Evolutionary conservation across 2,329 filamentous ascomycete species (phyloP).

Genomic region (Hymenoscyphus occultus): DNA sequence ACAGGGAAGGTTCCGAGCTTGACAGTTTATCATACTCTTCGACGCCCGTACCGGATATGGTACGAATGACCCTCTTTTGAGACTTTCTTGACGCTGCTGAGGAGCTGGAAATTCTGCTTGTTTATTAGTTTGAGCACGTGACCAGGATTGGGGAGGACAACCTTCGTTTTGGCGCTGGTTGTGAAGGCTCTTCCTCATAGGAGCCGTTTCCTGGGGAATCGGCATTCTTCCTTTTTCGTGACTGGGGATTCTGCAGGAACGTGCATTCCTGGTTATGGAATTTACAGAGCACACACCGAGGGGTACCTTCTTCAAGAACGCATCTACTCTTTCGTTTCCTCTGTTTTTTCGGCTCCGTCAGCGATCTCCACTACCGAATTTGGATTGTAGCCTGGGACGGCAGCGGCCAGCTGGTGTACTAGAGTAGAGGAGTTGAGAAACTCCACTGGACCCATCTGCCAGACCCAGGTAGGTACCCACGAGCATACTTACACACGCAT

Average conservation of each 20-base stretch:
- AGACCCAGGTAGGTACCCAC: not conserved
- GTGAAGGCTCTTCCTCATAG: conserved; percentile 23
- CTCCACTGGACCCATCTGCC: not conserved
- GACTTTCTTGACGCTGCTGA: conserved; percentile 47
- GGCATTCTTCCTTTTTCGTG: conserved; percentile 73
- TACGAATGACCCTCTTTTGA: conserved; percentile 55
- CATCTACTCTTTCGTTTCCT: conserved; percentile 48
- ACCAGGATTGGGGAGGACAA: not conserved
- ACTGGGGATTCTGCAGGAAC: conserved; percentile 69
- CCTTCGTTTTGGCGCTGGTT: not conserved
- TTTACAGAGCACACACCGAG: conserved; percentile 71
- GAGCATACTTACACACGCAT: conserved; percentile 44
- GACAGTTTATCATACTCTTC: conserved; percentile 68
- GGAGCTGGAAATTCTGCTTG: conserved; percentile 49
- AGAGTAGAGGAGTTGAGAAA: not conserved
- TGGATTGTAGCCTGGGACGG: not conserved
- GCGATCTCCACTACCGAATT: conserved; percentile 6
- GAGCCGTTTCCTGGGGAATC: conserved; percentile 44
- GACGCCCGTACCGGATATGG: conserved; percentile 59
- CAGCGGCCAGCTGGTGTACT: not conserved
- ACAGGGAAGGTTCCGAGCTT: conserved; percentile 51
- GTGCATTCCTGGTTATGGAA: conserved; percentile 75
- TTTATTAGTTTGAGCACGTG: conserved; percentile 8
- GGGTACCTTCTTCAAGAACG: conserved; percentile 70
- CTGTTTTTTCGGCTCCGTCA: conserved; percentile 17